Evolutionary conservation across 1,284 basidiomycete genomes (phyloP).

Genomic region (Rhodotorula sp.): DNA sequence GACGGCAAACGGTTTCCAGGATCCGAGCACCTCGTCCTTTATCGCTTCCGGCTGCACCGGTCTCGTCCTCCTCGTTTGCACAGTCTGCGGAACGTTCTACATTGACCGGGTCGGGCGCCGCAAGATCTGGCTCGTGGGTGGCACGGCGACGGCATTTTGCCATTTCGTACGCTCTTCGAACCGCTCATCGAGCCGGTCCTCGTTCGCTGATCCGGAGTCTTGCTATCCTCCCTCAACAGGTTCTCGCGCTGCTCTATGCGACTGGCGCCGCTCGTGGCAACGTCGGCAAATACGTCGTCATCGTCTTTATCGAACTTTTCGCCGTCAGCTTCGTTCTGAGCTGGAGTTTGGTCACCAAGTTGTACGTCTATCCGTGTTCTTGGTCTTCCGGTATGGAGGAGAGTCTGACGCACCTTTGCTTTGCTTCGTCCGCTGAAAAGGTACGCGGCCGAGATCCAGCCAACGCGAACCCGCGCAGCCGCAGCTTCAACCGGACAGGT

Average conservation of each 20-base stretch:
- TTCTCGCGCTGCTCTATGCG: slow-evolving; percentile 55
- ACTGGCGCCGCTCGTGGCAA: slow-evolving; percentile 47
- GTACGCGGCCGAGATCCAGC: slow-evolving; percentile 54
- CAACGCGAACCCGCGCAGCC: slow-evolving; percentile 50
- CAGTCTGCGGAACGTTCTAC: slow-evolving; percentile 14
- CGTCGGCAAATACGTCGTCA: slow-evolving; percentile 53
- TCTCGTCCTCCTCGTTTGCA: slow-evolving; percentile 53
- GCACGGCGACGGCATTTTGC: slow-evolving; percentile 51
- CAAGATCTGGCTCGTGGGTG: slow-evolving; percentile 52
- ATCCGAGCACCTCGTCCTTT: slow-evolving; percentile 8
- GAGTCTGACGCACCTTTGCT: not conserved
- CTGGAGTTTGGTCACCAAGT: slow-evolving; percentile 18
- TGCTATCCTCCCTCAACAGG: not conserved
- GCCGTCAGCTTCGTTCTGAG: slow-evolving; percentile 9
- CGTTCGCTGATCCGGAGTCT: not conserved
- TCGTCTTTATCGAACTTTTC: slow-evolving; percentile 54
- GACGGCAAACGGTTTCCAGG: not conserved
- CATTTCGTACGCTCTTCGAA: slow-evolving; percentile 44
- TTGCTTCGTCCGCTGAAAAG: slow-evolving; percentile 46
- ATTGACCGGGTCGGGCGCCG: slow-evolving; percentile 19
- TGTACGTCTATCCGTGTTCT: not conserved
- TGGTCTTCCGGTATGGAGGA: too few relatives aligned
- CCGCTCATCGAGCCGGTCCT: too few relatives aligned
- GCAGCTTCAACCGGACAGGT: slow-evolving; percentile 52
- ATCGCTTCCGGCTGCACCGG: slow-evolving; percentile 54